Evolutionary conservation across 1,284 basidiomycete species (phyloP).

Genomic region (Tilletia walkeri): DNA sequence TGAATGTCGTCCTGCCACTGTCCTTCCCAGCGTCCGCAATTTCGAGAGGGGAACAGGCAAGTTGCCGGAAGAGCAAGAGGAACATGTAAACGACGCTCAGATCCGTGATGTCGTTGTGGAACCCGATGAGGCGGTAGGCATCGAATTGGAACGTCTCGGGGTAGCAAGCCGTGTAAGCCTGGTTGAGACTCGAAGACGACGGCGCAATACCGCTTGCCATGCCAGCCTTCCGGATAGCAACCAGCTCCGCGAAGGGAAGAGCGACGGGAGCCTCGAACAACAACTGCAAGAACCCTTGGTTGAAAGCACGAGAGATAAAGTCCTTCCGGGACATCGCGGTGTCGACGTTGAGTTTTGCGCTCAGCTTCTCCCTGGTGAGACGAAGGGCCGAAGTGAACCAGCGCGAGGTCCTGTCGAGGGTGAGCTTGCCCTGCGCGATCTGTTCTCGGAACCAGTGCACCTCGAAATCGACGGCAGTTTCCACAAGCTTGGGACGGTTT

Average conservation of each 20-base stretch:
- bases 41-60: constrained; percentile 60
- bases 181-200: constrained; percentile 38
- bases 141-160: constrained; percentile 80
- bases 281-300: constrained; percentile 70
- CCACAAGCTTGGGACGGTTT: constrained; percentile 77
- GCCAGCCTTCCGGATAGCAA: background rate
- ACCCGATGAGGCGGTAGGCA: constrained; percentile 68
- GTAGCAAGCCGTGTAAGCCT: constrained; percentile 35
- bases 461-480: constrained; percentile 77
- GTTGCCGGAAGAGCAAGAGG: constrained; percentile 73
- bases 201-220: background rate
- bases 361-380: constrained; percentile 22
- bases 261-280: constrained; percentile 66
- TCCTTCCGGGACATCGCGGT: constrained; percentile 38
- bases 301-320: constrained; percentile 60
- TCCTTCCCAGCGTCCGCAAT: constrained; percentile 56
- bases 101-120: constrained; percentile 73
- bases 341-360: constrained; percentile 9
- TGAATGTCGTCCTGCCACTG: background rate
- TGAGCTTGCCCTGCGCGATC: constrained; percentile 60
- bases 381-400: constrained; percentile 64
- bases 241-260: constrained; percentile 38
- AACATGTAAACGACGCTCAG: constrained; percentile 75
- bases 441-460: constrained; percentile 71
- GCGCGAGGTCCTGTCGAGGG: constrained; percentile 64